phyloP scores from a whole-genome alignment of 352 stramenopile genomes.

The Pythium coloratum region DNA sequence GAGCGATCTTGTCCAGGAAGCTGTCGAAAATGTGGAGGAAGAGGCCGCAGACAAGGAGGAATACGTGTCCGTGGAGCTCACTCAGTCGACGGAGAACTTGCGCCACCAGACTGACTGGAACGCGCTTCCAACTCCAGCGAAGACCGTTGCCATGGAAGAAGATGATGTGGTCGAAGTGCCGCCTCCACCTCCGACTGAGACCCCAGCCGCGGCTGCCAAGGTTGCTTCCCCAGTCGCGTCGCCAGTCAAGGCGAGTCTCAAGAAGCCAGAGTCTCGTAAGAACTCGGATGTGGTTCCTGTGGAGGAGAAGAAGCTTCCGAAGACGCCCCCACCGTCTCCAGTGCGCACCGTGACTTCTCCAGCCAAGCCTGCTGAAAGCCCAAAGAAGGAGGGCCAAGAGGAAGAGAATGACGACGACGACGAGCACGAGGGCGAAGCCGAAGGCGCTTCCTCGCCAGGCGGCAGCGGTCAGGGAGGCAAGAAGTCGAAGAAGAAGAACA shows the following conservation, averaged over 20 bases:
- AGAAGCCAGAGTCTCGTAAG: conserved; percentile 30
- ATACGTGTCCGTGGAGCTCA: conserved; percentile 71
- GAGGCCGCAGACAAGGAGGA: conserved; percentile 49
- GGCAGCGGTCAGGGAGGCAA: conserved; percentile 27
- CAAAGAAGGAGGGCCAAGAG: conserved; percentile 17
- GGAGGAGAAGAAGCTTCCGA: conserved; percentile 20
- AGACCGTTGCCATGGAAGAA: conserved; percentile 22
- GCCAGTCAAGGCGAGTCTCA: conserved; percentile 22
- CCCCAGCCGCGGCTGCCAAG: conserved; percentile 11
- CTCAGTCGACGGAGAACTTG: conserved; percentile 41
- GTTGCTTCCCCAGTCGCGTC: neutral
- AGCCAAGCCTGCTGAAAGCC: conserved; percentile 8
- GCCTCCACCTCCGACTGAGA: conserved; percentile 1
- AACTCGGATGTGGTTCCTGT: conserved; percentile 16
- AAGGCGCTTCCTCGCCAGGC: conserved; percentile 23
- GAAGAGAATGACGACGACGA: conserved; percentile 16
- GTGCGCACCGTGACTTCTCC: neutral
- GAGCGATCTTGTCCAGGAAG: conserved; percentile 44
- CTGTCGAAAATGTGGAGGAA: conserved; percentile 40
- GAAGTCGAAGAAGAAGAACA: conserved; percentile 64
- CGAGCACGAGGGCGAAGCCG: conserved; percentile 22
- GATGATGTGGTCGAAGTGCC: conserved; percentile 16
- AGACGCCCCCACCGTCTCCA: conserved; percentile 23
- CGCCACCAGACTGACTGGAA: conserved; percentile 30
- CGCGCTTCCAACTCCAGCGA: neutral